A percentile compares a stretch with the other conserved stretches of the same genome.
phyloP scores from a whole-genome alignment of 768 basidiomycete species.

The Crepidotus variabilis region DNA sequence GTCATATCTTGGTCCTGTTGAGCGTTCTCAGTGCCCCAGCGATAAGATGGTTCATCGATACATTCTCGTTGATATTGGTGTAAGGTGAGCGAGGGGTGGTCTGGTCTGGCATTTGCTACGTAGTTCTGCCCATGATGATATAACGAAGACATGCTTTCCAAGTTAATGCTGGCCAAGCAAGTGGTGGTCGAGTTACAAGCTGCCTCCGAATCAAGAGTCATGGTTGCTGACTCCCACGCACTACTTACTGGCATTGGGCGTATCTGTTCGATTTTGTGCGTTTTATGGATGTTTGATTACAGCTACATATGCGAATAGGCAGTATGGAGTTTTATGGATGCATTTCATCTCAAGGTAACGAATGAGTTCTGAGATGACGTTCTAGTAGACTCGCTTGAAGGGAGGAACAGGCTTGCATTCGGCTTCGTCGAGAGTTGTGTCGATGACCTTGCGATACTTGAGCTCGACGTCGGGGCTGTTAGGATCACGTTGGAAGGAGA shows the following conservation, averaged over 20 bases:
- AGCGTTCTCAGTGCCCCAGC: neutral
- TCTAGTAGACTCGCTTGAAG: constrained; percentile 93
- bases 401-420: constrained; percentile 98
- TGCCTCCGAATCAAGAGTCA: no score
- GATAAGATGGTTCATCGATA: neutral
- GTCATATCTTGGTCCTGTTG: neutral
- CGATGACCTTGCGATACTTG: constrained; percentile 85
- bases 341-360: neutral
- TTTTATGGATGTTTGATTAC: constrained; percentile 8
- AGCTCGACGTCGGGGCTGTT: constrained; percentile 81
- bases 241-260: no score
- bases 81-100: no score
- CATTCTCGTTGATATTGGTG: no score
- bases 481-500: constrained; percentile 86
- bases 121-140: no score
- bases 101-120: no score
- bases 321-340: constrained; percentile 1
- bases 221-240: no score
- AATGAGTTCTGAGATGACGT: neutral
- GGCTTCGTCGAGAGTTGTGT: constrained; percentile 85
- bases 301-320: neutral
- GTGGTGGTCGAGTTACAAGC: no score
- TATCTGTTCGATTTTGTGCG: neutral
- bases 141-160: no score
- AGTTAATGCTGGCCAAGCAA: no score